phyloP scores from a whole-genome alignment of 2,329 filamentous ascomycete genomes.

The Aspergillus candidus region DNA sequence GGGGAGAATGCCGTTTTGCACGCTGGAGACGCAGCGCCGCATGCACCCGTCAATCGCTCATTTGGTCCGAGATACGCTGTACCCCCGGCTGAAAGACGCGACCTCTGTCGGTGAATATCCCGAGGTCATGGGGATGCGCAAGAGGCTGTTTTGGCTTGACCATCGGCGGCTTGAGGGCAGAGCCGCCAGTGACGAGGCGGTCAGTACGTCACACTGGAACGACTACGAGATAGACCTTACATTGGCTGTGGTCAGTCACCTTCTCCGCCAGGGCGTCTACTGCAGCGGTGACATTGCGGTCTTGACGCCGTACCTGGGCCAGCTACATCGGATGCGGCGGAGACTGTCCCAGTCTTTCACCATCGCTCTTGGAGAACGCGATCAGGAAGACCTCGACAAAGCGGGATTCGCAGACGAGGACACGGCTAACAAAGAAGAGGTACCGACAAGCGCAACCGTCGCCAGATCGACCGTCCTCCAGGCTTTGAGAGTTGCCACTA shows the following conservation, averaged over 20 bases:
- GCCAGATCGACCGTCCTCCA: slow-evolving; percentile 43
- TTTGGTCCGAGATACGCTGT: slow-evolving; percentile 54
- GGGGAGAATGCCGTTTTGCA: slow-evolving; percentile 31
- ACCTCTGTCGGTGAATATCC: slow-evolving; percentile 32
- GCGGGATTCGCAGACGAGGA: slow-evolving; percentile 28
- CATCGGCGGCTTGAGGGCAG: slow-evolving; percentile 40
- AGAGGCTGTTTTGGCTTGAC: slow-evolving; percentile 49
- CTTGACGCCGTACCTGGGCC: slow-evolving; percentile 56
- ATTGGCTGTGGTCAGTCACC: slow-evolving; percentile 55
- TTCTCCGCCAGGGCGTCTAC: slow-evolving; percentile 61
- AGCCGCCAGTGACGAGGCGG: slow-evolving; percentile 16
- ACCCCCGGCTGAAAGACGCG: slow-evolving; percentile 52
- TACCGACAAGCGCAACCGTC: not conserved
- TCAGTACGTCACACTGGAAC: slow-evolving; percentile 44
- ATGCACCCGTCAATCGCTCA: slow-evolving; percentile 60
- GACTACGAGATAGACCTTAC: slow-evolving; percentile 58
- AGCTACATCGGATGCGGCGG: slow-evolving; percentile 44
- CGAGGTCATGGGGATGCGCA: slow-evolving; percentile 43
- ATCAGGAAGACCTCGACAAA: slow-evolving; percentile 49
- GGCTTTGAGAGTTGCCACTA: slow-evolving; percentile 54
- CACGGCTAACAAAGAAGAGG: slow-evolving; percentile 12
- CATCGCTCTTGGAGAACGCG: slow-evolving; percentile 59
- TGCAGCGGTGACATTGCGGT: slow-evolving; percentile 59
- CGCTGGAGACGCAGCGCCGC: slow-evolving; percentile 54
- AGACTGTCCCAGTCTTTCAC: slow-evolving; percentile 45